phyloP scores from a whole-genome alignment of 306 rosid genomes.

The Pachyrhizus erosus region DNA sequence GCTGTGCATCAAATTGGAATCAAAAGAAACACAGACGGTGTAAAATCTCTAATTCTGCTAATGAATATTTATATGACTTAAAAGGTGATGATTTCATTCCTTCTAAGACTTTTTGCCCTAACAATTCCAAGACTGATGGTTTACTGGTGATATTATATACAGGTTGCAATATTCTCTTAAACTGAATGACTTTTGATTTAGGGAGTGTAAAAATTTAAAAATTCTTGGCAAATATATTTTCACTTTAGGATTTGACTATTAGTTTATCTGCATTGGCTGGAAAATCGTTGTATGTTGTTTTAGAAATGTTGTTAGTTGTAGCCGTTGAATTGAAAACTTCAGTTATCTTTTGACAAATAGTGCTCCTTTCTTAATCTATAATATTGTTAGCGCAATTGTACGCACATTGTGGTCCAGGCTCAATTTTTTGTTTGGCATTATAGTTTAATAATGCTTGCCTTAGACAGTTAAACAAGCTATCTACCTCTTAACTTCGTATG shows the following conservation, averaged over 20 bases:
- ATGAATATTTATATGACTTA: constrained; percentile 6
- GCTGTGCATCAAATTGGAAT: constrained; percentile 51
- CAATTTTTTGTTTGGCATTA: neutral
- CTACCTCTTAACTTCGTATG: neutral
- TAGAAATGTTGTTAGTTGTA: neutral
- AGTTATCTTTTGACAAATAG: neutral
- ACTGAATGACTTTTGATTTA: neutral
- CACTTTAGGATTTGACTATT: neutral
- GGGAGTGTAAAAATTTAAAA: neutral
- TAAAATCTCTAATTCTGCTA: constrained; percentile 37
- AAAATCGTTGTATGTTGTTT: neutral
- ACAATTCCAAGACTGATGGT: constrained; percentile 28
- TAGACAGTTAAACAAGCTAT: neutral
- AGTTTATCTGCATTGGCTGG: neutral
- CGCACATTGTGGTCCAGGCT: neutral
- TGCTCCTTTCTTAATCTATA: neutral
- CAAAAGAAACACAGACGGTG: constrained; percentile 43
- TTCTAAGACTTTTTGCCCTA: constrained; percentile 39
- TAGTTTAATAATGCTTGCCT: neutral
- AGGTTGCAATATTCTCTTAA: neutral
- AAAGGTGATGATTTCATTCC: constrained; percentile 22
- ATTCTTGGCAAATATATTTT: neutral
- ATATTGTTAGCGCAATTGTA: neutral
- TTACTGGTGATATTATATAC: neutral
- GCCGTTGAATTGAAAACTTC: neutral